These are phyloP conservation scores for Danielia reshetovae DNA, from an alignment of 805 yeast genomes.

Conservation along the genomic window DNA sequence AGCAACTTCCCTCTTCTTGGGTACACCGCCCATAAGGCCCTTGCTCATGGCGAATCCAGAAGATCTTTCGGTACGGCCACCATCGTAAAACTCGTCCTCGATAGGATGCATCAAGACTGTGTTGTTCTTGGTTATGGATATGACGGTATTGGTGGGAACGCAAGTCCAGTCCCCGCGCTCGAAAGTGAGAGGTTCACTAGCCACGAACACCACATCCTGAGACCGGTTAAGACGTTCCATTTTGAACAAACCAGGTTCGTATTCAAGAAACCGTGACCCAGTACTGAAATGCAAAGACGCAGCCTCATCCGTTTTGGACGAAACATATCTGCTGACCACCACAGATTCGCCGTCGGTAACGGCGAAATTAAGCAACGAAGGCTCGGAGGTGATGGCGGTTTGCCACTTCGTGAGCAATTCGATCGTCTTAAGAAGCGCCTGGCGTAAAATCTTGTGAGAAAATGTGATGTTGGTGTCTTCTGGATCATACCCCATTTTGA, in stretches of 20 bases:
- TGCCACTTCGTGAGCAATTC: slow-evolving; percentile 79
- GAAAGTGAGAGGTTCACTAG: slow-evolving; percentile 94
- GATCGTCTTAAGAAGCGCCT: slow-evolving; percentile 71
- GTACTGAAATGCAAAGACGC: slow-evolving; percentile 94
- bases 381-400: slow-evolving; percentile 52
- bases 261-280: slow-evolving; percentile 87
- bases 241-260: slow-evolving; percentile 84
- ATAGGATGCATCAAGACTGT: slow-evolving; percentile 91
- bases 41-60: slow-evolving; percentile 82
- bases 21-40: slow-evolving; percentile 92
- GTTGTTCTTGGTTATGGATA: slow-evolving; percentile 73
- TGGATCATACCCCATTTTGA: slow-evolving; percentile 75
- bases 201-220: slow-evolving; percentile 94
- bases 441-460: slow-evolving; percentile 55
- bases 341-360: slow-evolving; percentile 89
- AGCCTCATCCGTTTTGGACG: slow-evolving; percentile 89
- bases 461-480: slow-evolving; percentile 27
- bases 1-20: slow-evolving; percentile 42
- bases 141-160: slow-evolving; percentile 85
- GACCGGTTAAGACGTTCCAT: slow-evolving; percentile 93
- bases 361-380: slow-evolving; percentile 88
- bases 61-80: slow-evolving; percentile 63
- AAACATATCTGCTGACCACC: slow-evolving; percentile 83
- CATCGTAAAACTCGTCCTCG: slow-evolving; percentile 80
- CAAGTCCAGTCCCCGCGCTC: slow-evolving; percentile 98